Base-by-base conservation (phyloP, 257 asterid genomes). In the Pogostemon cablin region DNA sequence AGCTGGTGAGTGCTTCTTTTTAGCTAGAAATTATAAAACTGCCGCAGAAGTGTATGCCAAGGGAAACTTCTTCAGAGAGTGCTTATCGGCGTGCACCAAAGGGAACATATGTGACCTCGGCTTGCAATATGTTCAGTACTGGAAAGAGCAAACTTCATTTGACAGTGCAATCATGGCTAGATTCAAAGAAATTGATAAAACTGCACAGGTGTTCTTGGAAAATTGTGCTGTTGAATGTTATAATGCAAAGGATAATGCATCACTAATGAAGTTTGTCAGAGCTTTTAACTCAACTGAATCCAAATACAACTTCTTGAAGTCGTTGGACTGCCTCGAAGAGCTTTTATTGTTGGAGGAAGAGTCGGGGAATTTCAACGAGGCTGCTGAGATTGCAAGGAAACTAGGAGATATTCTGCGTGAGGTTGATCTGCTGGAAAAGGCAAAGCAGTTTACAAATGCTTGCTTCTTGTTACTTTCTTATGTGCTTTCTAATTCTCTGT, bases 1-100 rank as follows among this genome's bases (percentile, higher is more conserved):
- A 78, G 90, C 93, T 2, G 93, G 86, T 0, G 96, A 86, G 72
- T 88, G 93, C 66, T 88, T 88, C 70, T 71, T 49, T 34, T 63
- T 77, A 67, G 96, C 93, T 5, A 86, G 79, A 58, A 52, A 62
- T 39, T 80, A 81, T 65, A 43, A 68, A 35, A 77, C 52, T 55
- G 93, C 91, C 0, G 88, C 93, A 0, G 74, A 69, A 65, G 83
- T 75, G 17, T 88, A 83, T 67, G 86, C 77, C 3, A 68, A 77
- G 64, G 88, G 86, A 2, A 72, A 78, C 44, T 73, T 82, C 42
- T 67, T 86, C 67, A 46, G 48, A 0, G 89, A 88, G 44, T 88
- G 91, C 74, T 71, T 88, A 67, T 66, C 83, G 3, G 83, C 75
- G 35, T 85, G 96, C 79, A 58, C 63, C 11, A 65, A 71, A 35